Evolutionary conservation across 345 rosid species (phyloP), one percentile per base, ranked within the genome.

Genomic region (Heritiera fomes): DNA sequence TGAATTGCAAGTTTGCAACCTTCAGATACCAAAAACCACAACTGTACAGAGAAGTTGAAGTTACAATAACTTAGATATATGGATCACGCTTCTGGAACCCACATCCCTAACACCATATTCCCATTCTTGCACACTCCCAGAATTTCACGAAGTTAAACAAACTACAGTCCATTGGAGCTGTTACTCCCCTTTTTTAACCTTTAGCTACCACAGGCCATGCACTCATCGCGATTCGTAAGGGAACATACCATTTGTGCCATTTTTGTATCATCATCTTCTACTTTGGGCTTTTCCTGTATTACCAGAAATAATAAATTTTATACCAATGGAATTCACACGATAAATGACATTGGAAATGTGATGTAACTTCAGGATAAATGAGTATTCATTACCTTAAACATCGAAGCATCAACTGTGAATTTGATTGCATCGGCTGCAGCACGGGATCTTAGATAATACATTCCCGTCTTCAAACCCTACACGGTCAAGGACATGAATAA

Each of bases 381-480:
- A 23, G 55, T 5, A 61, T 64, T 60, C 11, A 43, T 50, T 84
- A 95, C 99, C 77, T 89, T 86, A 8, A 90, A 85, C 82, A 80
- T 67, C 17, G 96, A 79, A 75, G 97, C 91, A 63, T 95, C 99
- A 5, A 95, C 99, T 14, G 98, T 95, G 87, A 95, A 93, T 87
- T 93, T 90, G 75, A 95, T 95, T n/a, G 99, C 99, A 87, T 95
- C 99, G 8, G 98, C 97, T 38, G 99, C 99, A 60, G 97, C 99
- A 8, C 97, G 94, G 28, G 97, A 86, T 50, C 98, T 83, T 61
- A 95, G 83, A 85, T 93, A 94, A 58, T 95, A 95, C 99, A 95
- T 95, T 58, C 98, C 97, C 0, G 97, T 95, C 85, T 95, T 95
- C 82, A 95, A 75, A 71, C 98, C 98, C 99, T 95, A 69, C 12